Evolutionary conservation across 1,284 basidiomycete genomes (phyloP).

Genomic region (Apiotrichum siamense): DNA sequence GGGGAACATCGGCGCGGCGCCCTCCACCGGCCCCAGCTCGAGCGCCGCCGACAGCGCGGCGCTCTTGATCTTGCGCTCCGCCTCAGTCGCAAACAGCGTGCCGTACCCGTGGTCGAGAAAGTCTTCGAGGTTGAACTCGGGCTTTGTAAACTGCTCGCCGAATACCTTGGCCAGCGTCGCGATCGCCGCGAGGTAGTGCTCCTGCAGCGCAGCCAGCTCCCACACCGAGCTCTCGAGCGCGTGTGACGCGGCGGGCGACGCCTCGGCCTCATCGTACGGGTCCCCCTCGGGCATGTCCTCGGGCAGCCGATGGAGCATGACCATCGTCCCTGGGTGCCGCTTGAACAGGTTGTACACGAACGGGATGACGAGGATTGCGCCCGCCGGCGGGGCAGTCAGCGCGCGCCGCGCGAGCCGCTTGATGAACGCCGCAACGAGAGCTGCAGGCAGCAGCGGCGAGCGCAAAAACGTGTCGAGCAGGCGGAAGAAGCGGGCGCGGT

Average conservation of each 20-base stretch:
- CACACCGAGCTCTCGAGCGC: slow-evolving; percentile 84
- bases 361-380: slow-evolving; percentile 82
- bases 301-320: slow-evolving; percentile 70
- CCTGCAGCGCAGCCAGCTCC: slow-evolving; percentile 75
- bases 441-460: slow-evolving; percentile 84
- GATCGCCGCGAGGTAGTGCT: slow-evolving; percentile 79
- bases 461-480: slow-evolving; percentile 83
- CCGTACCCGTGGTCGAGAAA: slow-evolving; percentile 93
- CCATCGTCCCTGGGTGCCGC: slow-evolving; percentile 83
- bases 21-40: slow-evolving; percentile 19
- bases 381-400: slow-evolving; percentile 79
- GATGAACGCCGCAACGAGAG: slow-evolving; percentile 86
- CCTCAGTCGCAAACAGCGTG: slow-evolving; percentile 87
- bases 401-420: slow-evolving; percentile 83
- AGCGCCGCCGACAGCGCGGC: slow-evolving; percentile 53
- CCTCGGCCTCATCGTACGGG: slow-evolving; percentile 59
- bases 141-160: slow-evolving; percentile 87
- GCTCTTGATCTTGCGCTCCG: slow-evolving; percentile 68
- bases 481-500: slow-evolving; percentile 91
- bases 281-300: slow-evolving; percentile 44
- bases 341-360: slow-evolving; percentile 95
- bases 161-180: slow-evolving; percentile 81
- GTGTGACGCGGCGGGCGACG: slow-evolving; percentile 67
- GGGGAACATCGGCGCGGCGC: slow-evolving; percentile 8
- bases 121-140: slow-evolving; percentile 84